Evolutionary conservation across 2,329 filamentous ascomycete genomes (phyloP).

Genomic region (Aspergillus pseudonomiae): DNA sequence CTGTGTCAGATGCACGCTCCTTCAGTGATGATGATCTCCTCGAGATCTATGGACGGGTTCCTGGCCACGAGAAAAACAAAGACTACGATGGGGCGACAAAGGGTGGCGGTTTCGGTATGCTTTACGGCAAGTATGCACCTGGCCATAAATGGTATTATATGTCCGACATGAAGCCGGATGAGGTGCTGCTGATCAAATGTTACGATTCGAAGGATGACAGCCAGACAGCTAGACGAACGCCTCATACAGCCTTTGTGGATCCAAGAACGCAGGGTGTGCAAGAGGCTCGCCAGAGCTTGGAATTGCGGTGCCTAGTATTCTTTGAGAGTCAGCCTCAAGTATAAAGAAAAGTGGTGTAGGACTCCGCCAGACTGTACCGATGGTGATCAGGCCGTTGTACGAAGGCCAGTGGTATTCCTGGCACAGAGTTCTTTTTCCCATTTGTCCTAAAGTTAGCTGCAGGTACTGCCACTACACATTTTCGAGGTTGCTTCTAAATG

Average conservation of each 20-base stretch:
- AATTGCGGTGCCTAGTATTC: conserved; percentile 10
- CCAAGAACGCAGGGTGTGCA: background rate
- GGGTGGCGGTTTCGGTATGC: background rate
- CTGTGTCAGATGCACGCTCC: conserved; percentile 7
- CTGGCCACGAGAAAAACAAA: background rate
- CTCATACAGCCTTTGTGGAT: conserved; percentile 10
- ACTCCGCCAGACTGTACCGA: background rate
- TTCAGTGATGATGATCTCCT: conserved; percentile 8
- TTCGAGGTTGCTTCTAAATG: no score
- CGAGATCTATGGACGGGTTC: background rate
- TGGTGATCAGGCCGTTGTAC: background rate
- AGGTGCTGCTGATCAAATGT: conserved; percentile 8
- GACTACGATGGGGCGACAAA: background rate
- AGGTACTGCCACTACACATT: no score
- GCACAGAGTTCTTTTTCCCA: no score
- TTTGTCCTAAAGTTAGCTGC: no score
- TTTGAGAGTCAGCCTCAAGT: background rate
- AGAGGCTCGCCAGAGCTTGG: conserved; percentile 7
- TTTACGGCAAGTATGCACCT: background rate
- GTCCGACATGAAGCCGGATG: conserved; percentile 7
- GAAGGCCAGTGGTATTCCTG: background rate
- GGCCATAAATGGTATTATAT: conserved; percentile 11
- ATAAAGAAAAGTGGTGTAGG: background rate
- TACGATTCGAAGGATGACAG: conserved; percentile 8
- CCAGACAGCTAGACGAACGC: background rate